Percentiles rank a stretch among this genome's conserved stretches.
Conservation (phyloP, 148 eudicot species). For the Drosera capensis region DNA sequence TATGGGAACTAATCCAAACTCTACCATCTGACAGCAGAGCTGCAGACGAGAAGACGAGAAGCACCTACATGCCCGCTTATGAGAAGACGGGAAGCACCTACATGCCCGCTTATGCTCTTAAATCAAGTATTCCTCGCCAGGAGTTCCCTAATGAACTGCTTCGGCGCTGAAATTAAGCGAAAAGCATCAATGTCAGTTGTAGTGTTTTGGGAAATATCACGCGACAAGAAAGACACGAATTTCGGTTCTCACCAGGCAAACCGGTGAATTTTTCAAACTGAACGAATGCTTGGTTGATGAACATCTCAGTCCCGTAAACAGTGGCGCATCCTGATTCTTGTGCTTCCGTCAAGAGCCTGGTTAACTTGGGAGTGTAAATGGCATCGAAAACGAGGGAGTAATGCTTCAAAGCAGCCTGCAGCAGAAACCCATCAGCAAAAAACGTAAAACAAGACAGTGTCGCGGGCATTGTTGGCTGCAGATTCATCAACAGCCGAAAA, state of each 20-base stretch:
- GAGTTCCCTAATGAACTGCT: conserved; percentile 10
- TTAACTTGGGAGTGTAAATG: conserved; percentile 11
- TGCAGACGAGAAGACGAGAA: no score
- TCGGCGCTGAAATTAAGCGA: conserved; percentile 4
- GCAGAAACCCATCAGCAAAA: background rate
- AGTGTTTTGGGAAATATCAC: background rate
- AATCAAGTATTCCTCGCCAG: conserved; percentile 10
- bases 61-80: no score
- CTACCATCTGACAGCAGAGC: no score
- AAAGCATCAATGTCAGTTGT: background rate
- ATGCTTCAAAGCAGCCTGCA: conserved; percentile 10
- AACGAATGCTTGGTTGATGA: conserved; percentile 16
- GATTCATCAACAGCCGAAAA: no score
- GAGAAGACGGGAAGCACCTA: no score
- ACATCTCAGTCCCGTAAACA: conserved; percentile 15
- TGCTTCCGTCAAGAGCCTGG: conserved; percentile 9
- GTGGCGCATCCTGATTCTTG: conserved; percentile 10
- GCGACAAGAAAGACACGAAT: background rate
- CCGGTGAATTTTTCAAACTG: conserved; percentile 14
- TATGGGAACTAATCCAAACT: no score
- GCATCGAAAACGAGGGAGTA: conserved; percentile 15
- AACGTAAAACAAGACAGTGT: background rate
- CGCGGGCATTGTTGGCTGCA: background rate
- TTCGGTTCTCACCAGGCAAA: conserved; percentile 6
- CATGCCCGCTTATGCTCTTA: no score